Evolutionary conservation across 2,329 filamentous ascomycete species (phyloP).

Genomic region (Neonectria hederae): DNA sequence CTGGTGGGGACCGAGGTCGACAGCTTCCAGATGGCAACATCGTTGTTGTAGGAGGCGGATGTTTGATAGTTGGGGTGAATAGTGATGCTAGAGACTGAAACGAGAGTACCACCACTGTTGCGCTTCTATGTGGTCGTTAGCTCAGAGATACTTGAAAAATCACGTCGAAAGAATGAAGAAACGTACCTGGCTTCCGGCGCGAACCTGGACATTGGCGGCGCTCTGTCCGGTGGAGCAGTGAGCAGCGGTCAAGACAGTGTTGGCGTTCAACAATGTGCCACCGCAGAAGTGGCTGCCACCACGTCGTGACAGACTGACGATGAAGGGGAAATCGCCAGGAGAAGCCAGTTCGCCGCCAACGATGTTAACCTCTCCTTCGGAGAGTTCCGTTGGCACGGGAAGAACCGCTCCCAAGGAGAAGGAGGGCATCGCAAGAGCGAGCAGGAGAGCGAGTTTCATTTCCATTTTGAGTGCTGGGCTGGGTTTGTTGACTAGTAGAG

Average conservation of each 20-base stretch:
- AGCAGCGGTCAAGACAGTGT: constrained; percentile 46
- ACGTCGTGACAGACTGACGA: constrained; percentile 38
- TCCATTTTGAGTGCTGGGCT: constrained; percentile 15
- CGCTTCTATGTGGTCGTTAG: constrained; percentile 23
- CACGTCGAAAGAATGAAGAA: not conserved
- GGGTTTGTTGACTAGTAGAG: not conserved
- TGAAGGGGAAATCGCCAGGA: constrained; percentile 46
- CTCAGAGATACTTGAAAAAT: not conserved
- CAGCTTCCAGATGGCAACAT: constrained; percentile 46
- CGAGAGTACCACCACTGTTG: constrained; percentile 40
- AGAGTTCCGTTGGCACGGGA: constrained; percentile 12
- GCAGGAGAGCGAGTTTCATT: constrained; percentile 27
- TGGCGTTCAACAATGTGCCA: constrained; percentile 43
- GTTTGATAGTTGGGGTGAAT: constrained; percentile 38
- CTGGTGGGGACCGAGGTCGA: constrained; percentile 34
- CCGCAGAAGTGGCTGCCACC: constrained; percentile 41
- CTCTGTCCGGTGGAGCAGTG: constrained; percentile 40
- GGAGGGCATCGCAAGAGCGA: constrained; percentile 2
- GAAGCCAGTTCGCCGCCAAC: constrained; percentile 40
- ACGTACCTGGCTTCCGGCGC: constrained; percentile 42
- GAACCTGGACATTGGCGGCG: constrained; percentile 35
- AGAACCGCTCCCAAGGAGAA: constrained; percentile 28
- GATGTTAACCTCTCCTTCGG: constrained; percentile 20
- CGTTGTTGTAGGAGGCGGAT: constrained; percentile 41
- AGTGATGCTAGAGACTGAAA: constrained; percentile 36